Evolutionary conservation across 306 rosid species (phyloP), one percentile per base, ranked within the genome.

Genomic region (Amphicarpaea edgeworthii): DNA sequence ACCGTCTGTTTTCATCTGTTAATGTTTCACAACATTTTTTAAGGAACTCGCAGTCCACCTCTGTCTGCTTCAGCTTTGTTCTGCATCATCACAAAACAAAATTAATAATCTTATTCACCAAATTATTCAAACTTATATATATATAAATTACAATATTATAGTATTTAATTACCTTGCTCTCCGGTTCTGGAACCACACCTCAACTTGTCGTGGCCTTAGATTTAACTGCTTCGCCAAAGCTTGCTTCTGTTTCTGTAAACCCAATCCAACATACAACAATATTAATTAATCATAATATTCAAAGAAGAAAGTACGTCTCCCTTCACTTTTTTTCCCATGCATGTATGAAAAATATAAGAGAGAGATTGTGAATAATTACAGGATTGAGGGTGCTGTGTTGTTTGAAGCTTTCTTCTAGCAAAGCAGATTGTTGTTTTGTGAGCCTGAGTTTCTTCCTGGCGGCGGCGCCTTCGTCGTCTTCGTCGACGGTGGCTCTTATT

Each of bases 151-250:
- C 16, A 26, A 15, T n/a, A n/a, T n/a, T n/a, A n/a, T n/a, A n/a
- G n/a, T n/a, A 30, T 14, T 26, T 60, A 30, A 30, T 30, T 68
- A 94, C 99, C 99, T 90, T 57, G 99, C 99, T 82, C 99, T 85
- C 41, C 99, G 84, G 76, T 95, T 95, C 51, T 95, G 99, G 75
- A 95, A 95, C 99, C 99, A 95, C 12, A 95, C 99, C 83, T 95
- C 99, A 30, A 95, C 97, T 83, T 95, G 99, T 30, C 99, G 85
- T 5, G 99, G 90, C 42, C 86, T 87, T 45, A 95, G 89, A 64
- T 84, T 87, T 75, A 95, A 64, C 73, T 95, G 92, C 79, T 88
- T 79, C 3, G 99, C 97, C 45, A 95, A 85, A 78, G 93, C 97
- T 82, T 95, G 99, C 82, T 95, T 95, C 63, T 95, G 97, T 83